Evolutionary conservation across 345 rosid species (phyloP), one percentile per base, ranked within the genome.

Genomic region (Cardamine occulta): DNA sequence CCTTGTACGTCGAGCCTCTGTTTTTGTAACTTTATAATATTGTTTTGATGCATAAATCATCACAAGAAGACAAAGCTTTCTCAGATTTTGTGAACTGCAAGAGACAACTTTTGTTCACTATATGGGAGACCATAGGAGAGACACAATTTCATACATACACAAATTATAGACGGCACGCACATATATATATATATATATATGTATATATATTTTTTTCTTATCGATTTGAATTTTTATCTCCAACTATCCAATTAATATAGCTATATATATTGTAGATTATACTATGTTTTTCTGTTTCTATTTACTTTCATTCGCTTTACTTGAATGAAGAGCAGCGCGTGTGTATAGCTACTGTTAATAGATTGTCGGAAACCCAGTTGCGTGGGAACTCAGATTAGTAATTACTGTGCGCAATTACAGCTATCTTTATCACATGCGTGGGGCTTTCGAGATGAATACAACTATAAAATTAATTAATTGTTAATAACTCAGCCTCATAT

Each of bases 1-100:
- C 80, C 80, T 76, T 63, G 80, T 70, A 44, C 70, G 34, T 54
- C 80, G 80, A 70, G 71, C 71, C 80, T 69, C 31, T 68, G 5
- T 40, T 68, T 69, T 68, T 53, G 48, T 21, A 42, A 21, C 29
- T 24, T 62, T 69, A 62, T 39, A 62, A 69, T 62, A 53, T 54
- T 70, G 63, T 11, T 49, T 40, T 6, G 10, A 14, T 68, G 70
- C 31, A 31, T 76, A 28, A 32, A 68, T 62, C 39, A 62, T 61
- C 74, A 35, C 70, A 69, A 68, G 4, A 44, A n/a, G 70, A 70
- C 80, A 54, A 76, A 70, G 9, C 0, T 24, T 76, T 63, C 60
- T 76, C 59, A 45, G 4, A 76, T 45, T 70, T 70, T 44, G 48
- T 70, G 42, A 63, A 6, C 71, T 69, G 71, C 70, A 23, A 70